Conservation (phyloP, 2,329 filamentous ascomycete genomes). For the Apiospora hydei region DNA sequence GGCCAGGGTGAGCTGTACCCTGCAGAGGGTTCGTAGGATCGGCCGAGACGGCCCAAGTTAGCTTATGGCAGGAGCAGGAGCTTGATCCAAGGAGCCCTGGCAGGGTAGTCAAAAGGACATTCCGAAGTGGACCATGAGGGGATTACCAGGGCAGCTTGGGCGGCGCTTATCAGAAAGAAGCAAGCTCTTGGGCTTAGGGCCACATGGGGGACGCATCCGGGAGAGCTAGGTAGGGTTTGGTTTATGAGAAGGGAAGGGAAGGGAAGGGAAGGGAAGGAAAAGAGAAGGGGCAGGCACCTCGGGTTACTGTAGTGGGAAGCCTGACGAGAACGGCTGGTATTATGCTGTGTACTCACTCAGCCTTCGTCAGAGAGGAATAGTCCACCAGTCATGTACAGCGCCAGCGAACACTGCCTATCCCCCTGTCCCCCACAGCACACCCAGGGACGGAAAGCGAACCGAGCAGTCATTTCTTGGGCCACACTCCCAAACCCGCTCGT, state of each 20-base stretch:
- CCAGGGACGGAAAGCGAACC: background rate
- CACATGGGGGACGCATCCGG: background rate
- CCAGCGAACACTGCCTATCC: background rate
- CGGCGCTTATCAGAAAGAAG: constrained; percentile 13
- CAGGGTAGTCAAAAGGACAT: background rate
- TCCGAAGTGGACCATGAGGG: background rate
- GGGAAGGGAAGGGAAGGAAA: background rate
- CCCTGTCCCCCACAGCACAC: background rate
- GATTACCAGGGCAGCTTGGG: background rate
- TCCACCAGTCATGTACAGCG: constrained; percentile 1
- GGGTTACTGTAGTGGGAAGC: background rate
- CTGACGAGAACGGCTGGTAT: background rate
- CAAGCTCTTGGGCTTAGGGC: background rate
- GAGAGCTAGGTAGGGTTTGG: background rate
- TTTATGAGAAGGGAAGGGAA: constrained; percentile 3
- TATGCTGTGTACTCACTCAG: constrained; percentile 1
- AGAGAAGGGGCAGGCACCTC: background rate
- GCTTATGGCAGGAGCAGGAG: background rate
- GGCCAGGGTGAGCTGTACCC: background rate
- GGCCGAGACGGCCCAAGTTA: background rate
- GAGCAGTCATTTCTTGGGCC: constrained; percentile 10
- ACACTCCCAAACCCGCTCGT: constrained; percentile 1
- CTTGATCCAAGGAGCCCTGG: background rate
- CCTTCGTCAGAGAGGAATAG: background rate
- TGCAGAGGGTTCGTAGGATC: background rate